Evolutionary conservation across 768 basidiomycete species (phyloP).

Genomic region (Lactarius sp.): DNA sequence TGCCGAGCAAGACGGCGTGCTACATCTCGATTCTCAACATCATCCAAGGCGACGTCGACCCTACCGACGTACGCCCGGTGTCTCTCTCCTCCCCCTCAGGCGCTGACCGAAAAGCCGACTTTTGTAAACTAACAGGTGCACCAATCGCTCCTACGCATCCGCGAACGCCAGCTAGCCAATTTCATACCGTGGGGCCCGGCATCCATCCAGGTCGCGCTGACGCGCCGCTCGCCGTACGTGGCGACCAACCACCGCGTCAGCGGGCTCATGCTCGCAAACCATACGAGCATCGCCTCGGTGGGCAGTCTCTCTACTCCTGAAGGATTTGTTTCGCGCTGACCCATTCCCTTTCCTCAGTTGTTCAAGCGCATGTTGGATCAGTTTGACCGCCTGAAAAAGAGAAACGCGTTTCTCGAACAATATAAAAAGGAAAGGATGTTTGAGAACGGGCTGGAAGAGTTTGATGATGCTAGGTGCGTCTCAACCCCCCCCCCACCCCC

Average conservation of each 20-base stretch:
- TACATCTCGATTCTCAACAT: constrained; percentile 98
- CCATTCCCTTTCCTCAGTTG: constrained; percentile 43
- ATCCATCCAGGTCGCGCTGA: constrained; percentile 94
- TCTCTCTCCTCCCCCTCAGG: neutral
- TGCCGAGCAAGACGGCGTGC: constrained; percentile 86
- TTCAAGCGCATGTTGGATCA: constrained; percentile 97
- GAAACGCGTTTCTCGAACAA: constrained; percentile 94
- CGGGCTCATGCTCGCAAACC: constrained; percentile 97
- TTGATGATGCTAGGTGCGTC: constrained; percentile 89
- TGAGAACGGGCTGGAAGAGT: constrained; percentile 88
- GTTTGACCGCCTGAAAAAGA: constrained; percentile 79
- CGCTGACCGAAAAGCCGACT: neutral
- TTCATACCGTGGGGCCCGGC: constrained; percentile 99
- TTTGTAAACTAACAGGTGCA: constrained; percentile 61
- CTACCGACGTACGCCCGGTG: constrained; percentile 71
- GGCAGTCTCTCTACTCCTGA: constrained; percentile 32
- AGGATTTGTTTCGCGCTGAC: neutral
- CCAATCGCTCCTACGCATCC: constrained; percentile 93
- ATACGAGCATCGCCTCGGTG: constrained; percentile 96
- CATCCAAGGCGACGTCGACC: constrained; percentile 97
- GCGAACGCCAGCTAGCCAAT: constrained; percentile 92
- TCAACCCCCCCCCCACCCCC: neutral
- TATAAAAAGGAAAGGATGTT: constrained; percentile 98
- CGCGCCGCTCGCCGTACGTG: constrained; percentile 85
- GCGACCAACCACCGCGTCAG: constrained; percentile 90